A percentile compares a stretch with the other conserved stretches of the same genome.
These are phyloP conservation scores for Paraconiothyrium sp. DNA, from an alignment of 2,329 filamentous ascomycete species.

Conservation along the genomic window DNA sequence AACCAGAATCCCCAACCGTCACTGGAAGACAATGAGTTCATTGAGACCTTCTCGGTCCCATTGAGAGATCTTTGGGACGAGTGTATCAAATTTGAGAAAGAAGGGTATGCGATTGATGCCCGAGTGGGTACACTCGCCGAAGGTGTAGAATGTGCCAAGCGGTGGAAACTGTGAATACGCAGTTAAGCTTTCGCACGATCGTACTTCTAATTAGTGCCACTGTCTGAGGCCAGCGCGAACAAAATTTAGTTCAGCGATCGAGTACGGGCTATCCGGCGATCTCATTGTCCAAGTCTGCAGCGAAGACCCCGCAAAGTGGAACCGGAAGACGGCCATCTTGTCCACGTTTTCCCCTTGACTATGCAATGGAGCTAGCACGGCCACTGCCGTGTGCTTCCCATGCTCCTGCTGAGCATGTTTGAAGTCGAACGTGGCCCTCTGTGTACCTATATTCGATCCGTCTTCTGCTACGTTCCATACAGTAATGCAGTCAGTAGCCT, in stretches of 20 bases:
- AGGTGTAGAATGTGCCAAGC: constrained; percentile 76
- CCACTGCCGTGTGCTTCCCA: constrained; percentile 5
- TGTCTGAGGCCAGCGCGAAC: background rate
- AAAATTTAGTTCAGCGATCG: background rate
- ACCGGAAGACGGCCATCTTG: background rate
- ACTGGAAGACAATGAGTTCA: constrained; percentile 83
- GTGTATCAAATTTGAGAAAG: constrained; percentile 70
- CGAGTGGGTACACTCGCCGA: constrained; percentile 80
- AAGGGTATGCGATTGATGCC: constrained; percentile 82
- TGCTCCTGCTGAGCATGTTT: constrained; percentile 3
- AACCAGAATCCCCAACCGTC: constrained; percentile 75
- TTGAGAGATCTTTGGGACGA: constrained; percentile 71
- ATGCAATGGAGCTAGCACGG: background rate
- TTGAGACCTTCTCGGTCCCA: constrained; percentile 78
- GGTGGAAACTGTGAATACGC: constrained; percentile 44
- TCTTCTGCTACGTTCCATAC: constrained; percentile 9
- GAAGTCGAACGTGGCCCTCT: background rate
- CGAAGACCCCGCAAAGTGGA: background rate
- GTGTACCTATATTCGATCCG: background rate
- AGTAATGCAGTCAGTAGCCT: constrained; percentile 10
- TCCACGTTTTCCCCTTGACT: background rate
- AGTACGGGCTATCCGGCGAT: background rate
- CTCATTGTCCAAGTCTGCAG: background rate
- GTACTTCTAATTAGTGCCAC: background rate
- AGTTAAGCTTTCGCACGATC: background rate